A percentile compares a stretch with the other conserved stretches of the same genome.
Conservation (phyloP, 257 asterid genomes). For the Datura wrightii region DNA sequence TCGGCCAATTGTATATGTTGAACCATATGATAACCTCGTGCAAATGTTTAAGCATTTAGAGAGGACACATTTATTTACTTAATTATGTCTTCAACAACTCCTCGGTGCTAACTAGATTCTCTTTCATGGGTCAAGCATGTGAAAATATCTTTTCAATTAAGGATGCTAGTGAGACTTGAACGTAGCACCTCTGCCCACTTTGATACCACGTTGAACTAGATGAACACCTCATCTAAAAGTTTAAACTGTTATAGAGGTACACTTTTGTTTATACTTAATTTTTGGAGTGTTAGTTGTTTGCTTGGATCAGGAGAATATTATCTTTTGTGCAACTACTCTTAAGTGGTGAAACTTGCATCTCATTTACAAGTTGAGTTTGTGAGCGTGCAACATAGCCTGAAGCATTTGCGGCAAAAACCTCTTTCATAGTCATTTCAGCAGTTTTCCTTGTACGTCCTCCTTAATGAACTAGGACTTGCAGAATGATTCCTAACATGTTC, state of each 20-base stretch:
- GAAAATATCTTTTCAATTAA: background rate
- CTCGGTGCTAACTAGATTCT: no score
- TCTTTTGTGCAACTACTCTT: background rate
- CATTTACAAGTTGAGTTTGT: background rate
- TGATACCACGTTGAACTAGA: background rate
- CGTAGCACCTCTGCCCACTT: background rate
- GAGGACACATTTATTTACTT: conserved; percentile 17
- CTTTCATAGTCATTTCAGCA: background rate
- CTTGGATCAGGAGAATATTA: conserved; percentile 6
- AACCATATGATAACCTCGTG: background rate
- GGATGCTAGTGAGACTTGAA: background rate
- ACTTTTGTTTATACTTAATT: background rate
- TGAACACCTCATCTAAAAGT: background rate
- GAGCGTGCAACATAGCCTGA: background rate
- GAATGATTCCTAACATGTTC: background rate
- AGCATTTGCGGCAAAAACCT: background rate
- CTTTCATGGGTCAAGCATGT: no score
- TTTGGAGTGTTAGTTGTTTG: background rate
- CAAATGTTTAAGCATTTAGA: background rate
- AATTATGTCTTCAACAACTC: no score
- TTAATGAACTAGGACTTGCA: background rate
- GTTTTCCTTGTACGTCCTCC: background rate
- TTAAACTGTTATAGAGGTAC: background rate
- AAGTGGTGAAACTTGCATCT: background rate
- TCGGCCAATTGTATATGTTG: background rate